Percentiles rank a stretch among this genome's conserved stretches.
phyloP scores from a whole-genome alignment of 1,284 basidiomycete species.

The Cryptococcus sp. region DNA sequence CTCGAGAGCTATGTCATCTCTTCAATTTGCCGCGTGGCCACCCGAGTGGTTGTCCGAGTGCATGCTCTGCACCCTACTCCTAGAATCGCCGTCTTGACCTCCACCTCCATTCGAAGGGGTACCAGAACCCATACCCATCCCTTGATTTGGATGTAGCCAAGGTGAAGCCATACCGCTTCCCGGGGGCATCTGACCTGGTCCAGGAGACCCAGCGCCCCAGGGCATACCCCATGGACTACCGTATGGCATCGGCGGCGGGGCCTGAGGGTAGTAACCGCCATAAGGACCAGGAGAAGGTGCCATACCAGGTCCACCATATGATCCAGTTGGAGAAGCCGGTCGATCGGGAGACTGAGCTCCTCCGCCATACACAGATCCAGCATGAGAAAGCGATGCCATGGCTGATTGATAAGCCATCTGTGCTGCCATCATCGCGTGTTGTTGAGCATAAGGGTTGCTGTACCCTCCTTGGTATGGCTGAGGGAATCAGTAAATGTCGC shows the following conservation, averaged over 20 bases:
- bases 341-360: slow-evolving; percentile 26
- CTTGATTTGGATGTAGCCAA: neutral
- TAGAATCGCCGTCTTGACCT: neutral
- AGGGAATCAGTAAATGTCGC: neutral
- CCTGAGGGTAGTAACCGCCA: neutral
- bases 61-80: slow-evolving; percentile 9
- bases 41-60: neutral
- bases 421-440: slow-evolving; percentile 78
- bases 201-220: neutral
- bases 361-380: slow-evolving; percentile 65
- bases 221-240: neutral
- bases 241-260: neutral
- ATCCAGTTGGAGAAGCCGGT: slow-evolving; percentile 9
- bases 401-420: slow-evolving; percentile 77
- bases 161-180: neutral
- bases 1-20: neutral
- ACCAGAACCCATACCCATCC: neutral
- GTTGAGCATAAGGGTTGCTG: slow-evolving; percentile 55
- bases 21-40: neutral
- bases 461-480: slow-evolving; percentile 61
- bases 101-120: neutral
- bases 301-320: neutral
- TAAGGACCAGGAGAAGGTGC: neutral
- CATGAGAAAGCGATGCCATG: slow-evolving; percentile 78
- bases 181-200: neutral